Base-by-base conservation (phyloP, 106 monocot genomes). In the Allium fistulosum region DNA sequence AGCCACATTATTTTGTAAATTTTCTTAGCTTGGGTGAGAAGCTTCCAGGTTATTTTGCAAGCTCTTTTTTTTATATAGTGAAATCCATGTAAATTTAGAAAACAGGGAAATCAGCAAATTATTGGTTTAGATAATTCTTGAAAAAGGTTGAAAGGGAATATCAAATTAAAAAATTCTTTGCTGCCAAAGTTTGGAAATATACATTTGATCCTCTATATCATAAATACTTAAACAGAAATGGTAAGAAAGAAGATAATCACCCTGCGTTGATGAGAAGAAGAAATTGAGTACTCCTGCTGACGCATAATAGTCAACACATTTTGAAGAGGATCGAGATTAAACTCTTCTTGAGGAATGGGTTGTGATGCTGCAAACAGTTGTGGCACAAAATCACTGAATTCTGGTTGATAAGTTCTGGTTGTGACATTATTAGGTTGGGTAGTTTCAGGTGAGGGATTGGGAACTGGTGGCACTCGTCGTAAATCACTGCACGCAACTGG, bases 261-360 rank as follows among this genome's bases (percentile, higher is more conserved):
- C 75, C 68, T 60, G n/a, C 58, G 28, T 51, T 67, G 50, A 61
- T 60, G 59, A 48, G 52, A 55, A 50, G 58, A 55, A 8, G 18
- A 45, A 60, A 67, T 17, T 27, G 8, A 46, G 16, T 68, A 12
- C 51, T 75, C 51, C 27, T 60, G 51, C 15, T 59, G 51, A 7
- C 13, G 66, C 51, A 75, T 49, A 11, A 59, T 51, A 50, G 16
- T 51, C 7, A 67, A 27, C 59, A 67, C 75, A 68, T 75, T 68
- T 16, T 11, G 58, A 49, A 67, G 47, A 17, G 75, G 75, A 27
- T 75, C 67, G 26, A 65, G 52, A 68, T 75, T 50, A 28, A 46
- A 51, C 28, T 10, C 67, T 45, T 60, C 26, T 58, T 59, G 26
- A 67, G 60, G 60, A 18, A 75, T 50, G 46, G 17, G 58, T 18